Conservation (phyloP, 2,329 filamentous ascomycete genomes). For the Tolypocladium tropicale region DNA sequence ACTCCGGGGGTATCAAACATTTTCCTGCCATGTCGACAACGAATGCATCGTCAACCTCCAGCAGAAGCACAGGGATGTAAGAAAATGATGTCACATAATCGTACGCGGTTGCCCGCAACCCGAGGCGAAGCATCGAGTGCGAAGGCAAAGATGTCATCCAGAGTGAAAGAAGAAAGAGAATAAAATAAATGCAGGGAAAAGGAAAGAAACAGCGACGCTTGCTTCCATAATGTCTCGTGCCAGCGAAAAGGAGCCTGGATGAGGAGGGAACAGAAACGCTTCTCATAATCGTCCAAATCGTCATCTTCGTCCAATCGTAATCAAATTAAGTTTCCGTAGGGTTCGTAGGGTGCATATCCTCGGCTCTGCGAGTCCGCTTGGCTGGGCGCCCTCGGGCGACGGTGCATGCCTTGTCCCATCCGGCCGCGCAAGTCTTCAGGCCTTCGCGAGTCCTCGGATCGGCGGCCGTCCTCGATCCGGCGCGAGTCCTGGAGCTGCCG, state of each 20-base stretch:
- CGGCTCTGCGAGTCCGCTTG: constrained; percentile 35
- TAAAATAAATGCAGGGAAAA: constrained; percentile 13
- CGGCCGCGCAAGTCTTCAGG: constrained; percentile 34
- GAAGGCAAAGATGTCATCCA: constrained; percentile 1
- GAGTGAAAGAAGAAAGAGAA: constrained; percentile 16
- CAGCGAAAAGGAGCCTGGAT: constrained; percentile 3
- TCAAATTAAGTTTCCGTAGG: constrained; percentile 21
- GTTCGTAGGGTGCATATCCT: constrained; percentile 21
- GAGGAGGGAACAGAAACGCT: constrained; percentile 12
- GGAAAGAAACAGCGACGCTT: constrained; percentile 7
- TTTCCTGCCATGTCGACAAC: constrained; percentile 11
- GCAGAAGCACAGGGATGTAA: constrained; percentile 13
- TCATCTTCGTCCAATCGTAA: constrained; percentile 18
- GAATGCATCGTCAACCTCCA: constrained; percentile 13
- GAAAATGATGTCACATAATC: background rate
- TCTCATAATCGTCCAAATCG: constrained; percentile 16
- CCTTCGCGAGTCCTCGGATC: constrained; percentile 23
- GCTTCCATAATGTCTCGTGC: constrained; percentile 6
- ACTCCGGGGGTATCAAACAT: constrained; percentile 27
- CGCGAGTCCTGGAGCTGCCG: constrained; percentile 34
- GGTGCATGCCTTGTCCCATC: constrained; percentile 29
- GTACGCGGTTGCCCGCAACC: background rate
- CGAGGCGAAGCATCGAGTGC: constrained; percentile 10
- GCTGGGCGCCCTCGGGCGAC: constrained; percentile 37
- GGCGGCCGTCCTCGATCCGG: constrained; percentile 2